Evolutionary conservation across 345 rosid species (phyloP).

Genomic region (Toxicodendron radicans): DNA sequence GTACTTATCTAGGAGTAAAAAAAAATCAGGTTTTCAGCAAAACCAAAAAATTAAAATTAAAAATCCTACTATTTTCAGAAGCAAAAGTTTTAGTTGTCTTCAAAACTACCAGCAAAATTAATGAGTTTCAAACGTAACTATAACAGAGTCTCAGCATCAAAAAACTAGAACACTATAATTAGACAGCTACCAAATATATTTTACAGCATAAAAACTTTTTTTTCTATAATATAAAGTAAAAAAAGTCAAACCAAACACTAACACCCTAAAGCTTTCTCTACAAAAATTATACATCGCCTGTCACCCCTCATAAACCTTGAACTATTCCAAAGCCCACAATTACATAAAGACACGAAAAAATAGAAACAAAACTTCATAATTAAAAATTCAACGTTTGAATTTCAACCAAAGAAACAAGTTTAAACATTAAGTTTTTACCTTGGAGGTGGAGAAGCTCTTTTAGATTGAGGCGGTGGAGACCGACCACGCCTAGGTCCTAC

Average conservation of each 20-base stretch:
- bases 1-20: background rate
- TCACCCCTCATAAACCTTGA: too few species aligned
- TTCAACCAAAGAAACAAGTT: background rate
- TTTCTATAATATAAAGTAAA: background rate
- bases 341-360: background rate
- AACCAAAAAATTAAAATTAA: too few species aligned
- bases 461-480: constrained; percentile 63
- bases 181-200: background rate
- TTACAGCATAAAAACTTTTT: background rate
- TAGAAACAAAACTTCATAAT: background rate
- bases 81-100: background rate
- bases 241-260: background rate
- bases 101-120: background rate
- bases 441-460: constrained; percentile 64
- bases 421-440: constrained; percentile 39
- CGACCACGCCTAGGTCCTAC: constrained; percentile 60
- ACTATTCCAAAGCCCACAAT: background rate
- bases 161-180: background rate
- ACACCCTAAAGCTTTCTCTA: background rate
- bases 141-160: background rate
- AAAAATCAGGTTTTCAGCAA: too few species aligned
- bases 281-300: too few species aligned
- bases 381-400: background rate
- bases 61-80: background rate
- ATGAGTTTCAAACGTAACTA: background rate